Evolutionary conservation across 2,329 filamentous ascomycete genomes (phyloP).

Genomic region (Trichoderma breve): DNA sequence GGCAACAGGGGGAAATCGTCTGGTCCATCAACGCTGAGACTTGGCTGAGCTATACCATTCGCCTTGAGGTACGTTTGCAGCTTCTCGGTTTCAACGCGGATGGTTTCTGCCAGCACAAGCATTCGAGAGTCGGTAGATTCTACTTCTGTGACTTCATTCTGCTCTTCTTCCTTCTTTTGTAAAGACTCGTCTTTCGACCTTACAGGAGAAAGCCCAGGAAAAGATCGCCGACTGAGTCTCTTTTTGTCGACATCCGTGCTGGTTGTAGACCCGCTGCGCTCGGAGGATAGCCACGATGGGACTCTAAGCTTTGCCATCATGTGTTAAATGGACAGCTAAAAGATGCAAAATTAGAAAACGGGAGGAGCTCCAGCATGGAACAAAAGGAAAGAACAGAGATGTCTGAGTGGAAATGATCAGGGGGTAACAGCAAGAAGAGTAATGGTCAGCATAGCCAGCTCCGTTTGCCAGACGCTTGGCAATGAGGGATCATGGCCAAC

Average conservation of each 20-base stretch:
- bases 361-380: not conserved
- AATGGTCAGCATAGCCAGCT: not conserved
- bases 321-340: not conserved
- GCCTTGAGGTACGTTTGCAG: slow-evolving; percentile 47
- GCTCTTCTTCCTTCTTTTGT: not conserved
- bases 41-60: slow-evolving; percentile 41
- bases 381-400: not conserved
- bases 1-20: slow-evolving; percentile 48
- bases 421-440: not conserved
- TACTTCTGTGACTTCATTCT: not conserved
- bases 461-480: not conserved
- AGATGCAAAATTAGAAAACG: not conserved
- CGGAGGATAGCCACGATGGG: slow-evolving; percentile 36
- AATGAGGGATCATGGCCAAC: not conserved
- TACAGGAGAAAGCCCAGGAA: slow-evolving; percentile 30
- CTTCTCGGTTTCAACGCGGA: slow-evolving; percentile 48
- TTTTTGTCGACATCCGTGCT: slow-evolving; percentile 33
- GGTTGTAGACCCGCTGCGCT: slow-evolving; percentile 23
- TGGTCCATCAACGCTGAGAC: slow-evolving; percentile 45
- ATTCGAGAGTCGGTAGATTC: slow-evolving; percentile 38
- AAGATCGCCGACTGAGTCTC: slow-evolving; percentile 36
- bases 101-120: slow-evolving; percentile 46
- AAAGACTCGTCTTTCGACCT: slow-evolving; percentile 26
- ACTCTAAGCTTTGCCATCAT: slow-evolving; percentile 37
- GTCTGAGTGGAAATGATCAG: not conserved